phyloP scores from a whole-genome alignment of 2,329 filamentous ascomycete genomes.

The Fusarium sp. region DNA sequence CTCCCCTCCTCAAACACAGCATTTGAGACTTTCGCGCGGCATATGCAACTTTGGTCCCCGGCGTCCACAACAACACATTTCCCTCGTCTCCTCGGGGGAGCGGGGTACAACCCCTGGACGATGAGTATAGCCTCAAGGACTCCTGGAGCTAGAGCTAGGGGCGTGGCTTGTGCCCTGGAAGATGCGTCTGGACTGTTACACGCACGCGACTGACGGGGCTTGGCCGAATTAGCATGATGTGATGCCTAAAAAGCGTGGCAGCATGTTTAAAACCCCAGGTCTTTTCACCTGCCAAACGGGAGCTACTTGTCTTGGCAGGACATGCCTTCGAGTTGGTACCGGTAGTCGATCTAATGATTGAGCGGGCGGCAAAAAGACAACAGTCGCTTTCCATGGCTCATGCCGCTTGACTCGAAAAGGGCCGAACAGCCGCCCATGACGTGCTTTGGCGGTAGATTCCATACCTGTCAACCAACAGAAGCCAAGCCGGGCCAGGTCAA shows the following conservation, averaged over 20 bases:
- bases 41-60: conserved; percentile 40
- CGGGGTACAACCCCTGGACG: conserved; percentile 16
- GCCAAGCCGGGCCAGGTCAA: conserved; percentile 17
- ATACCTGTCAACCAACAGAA: conserved; percentile 12
- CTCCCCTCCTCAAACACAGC: conserved; percentile 17
- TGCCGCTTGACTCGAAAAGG: conserved; percentile 31
- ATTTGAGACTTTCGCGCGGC: conserved; percentile 32
- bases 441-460: conserved; percentile 31
- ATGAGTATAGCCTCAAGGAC: conserved; percentile 13
- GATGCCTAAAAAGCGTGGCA: conserved; percentile 10
- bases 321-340: conserved; percentile 7
- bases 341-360: conserved; percentile 12
- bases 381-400: conserved; percentile 13
- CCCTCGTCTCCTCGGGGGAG: conserved; percentile 16
- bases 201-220: conserved; percentile 4
- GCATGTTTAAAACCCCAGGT: conserved; percentile 32
- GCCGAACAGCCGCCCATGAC: conserved; percentile 35
- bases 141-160: conserved; percentile 24
- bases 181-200: neutral
- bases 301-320: conserved; percentile 37
- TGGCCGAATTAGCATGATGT: conserved; percentile 21
- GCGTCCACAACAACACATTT: conserved; percentile 27
- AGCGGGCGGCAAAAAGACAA: conserved; percentile 32
- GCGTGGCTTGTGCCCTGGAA: neutral
- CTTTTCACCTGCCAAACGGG: conserved; percentile 30